Percentiles rank a stretch among this genome's conserved stretches.
phyloP scores from a whole-genome alignment of 176 grass and related monocot species.

The Echinochloa phyllopogon region DNA sequence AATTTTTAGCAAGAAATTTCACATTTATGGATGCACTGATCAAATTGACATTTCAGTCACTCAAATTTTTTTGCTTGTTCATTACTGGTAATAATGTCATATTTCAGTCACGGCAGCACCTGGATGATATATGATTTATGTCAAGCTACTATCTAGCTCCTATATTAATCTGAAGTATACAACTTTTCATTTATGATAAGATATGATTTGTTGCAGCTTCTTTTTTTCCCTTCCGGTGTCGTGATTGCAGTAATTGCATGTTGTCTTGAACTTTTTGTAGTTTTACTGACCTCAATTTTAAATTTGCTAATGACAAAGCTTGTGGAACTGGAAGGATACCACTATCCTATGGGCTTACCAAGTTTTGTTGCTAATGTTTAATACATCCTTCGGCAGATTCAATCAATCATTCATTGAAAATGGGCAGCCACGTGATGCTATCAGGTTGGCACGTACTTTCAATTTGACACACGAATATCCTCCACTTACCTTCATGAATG shows the following conservation, averaged over 20 bases:
- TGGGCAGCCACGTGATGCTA: constrained; percentile 38
- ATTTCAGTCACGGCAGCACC: not conserved
- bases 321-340: not conserved
- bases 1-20: not conserved
- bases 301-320: not conserved
- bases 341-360: not conserved
- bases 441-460: constrained; percentile 37
- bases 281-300: not conserved
- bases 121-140: not conserved
- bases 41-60: not conserved
- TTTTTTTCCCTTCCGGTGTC: not conserved
- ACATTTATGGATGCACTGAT: not conserved
- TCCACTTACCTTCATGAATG: constrained; percentile 40
- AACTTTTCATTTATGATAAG: not conserved
- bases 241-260: not conserved
- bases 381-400: constrained; percentile 36
- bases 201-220: not conserved
- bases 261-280: constrained; percentile 21
- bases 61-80: not conserved
- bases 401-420: constrained; percentile 30
- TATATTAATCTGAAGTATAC: not conserved
- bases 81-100: not conserved
- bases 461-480: constrained; percentile 43
- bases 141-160: not conserved
- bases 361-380: not conserved